Conservation (phyloP, 768 basidiomycete genomes). For the Tulasnella sp. region DNA sequence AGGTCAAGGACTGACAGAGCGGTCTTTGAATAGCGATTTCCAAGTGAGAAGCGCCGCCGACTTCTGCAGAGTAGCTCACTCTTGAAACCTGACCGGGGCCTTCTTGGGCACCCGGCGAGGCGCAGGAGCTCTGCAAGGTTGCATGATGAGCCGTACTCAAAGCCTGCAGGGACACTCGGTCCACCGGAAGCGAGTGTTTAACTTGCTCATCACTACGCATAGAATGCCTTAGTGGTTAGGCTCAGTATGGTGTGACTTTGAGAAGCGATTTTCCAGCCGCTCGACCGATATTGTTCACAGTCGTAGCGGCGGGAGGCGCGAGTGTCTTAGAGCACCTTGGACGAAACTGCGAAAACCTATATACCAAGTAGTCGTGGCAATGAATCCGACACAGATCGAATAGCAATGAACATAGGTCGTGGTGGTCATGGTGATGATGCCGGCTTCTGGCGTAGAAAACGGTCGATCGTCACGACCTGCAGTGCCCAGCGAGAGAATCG, state of each 20-base stretch:
- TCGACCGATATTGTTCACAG: not conserved
- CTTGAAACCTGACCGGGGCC: not conserved
- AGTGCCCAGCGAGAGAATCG: not conserved
- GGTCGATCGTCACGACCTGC: not conserved
- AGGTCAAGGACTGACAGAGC: no score
- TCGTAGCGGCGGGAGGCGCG: not conserved
- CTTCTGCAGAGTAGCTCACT: not conserved
- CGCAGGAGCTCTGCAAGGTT: not conserved
- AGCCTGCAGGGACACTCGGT: not conserved
- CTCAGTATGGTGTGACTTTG: not conserved
- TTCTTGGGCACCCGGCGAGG: not conserved
- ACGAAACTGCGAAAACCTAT: not conserved
- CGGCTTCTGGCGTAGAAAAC: not conserved
- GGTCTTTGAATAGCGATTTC: not conserved
- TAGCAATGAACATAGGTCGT: not conserved
- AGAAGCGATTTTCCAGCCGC: not conserved
- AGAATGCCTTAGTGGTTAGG: no score
- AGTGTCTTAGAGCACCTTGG: not conserved
- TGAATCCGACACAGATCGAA: no score
- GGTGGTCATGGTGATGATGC: not conserved
- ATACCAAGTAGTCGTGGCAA: not conserved
- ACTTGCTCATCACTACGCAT: no score
- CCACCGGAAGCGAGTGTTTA: not conserved
- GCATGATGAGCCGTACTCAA: not conserved
- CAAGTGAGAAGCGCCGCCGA: not conserved